These are phyloP conservation scores for Ogataea polymorpha DNA, from an alignment of 805 yeast genomes.

Conservation along the genomic window DNA sequence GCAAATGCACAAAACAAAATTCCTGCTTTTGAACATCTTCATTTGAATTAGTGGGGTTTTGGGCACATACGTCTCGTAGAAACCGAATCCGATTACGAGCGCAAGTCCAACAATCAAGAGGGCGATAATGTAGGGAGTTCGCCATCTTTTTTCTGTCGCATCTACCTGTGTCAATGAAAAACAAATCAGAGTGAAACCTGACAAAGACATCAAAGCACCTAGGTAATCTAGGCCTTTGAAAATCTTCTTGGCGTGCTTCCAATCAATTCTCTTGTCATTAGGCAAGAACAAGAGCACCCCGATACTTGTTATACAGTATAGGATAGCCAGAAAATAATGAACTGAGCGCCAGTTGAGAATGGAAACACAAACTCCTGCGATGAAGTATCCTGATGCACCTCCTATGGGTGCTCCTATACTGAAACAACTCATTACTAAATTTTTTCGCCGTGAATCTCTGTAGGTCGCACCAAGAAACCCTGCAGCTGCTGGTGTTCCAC, in stretches of 20 bases:
- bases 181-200: constrained; percentile 40
- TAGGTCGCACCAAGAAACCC: constrained; percentile 44
- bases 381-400: constrained; percentile 39
- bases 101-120: constrained; percentile 38
- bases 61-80: constrained; percentile 40
- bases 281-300: constrained; percentile 34
- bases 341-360: constrained; percentile 41
- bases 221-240: constrained; percentile 36
- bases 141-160: constrained; percentile 41
- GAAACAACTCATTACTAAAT: constrained; percentile 41
- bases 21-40: constrained; percentile 37
- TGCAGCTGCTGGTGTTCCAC: constrained; percentile 46
- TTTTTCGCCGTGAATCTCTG: constrained; percentile 38
- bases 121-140: constrained; percentile 44
- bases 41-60: constrained; percentile 47
- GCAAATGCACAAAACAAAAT: constrained; percentile 39
- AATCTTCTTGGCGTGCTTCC: constrained; percentile 23
- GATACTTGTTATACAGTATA: constrained; percentile 30
- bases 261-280: constrained; percentile 30
- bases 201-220: constrained; percentile 41
- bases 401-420: constrained; percentile 49
- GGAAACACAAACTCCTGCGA: constrained; percentile 43
- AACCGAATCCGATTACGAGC: constrained; percentile 32
- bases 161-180: constrained; percentile 45
- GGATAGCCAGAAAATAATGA: constrained; percentile 40